These are phyloP conservation scores for Apiotrichum gamsii DNA, from an alignment of 1,284 basidiomycete genomes.

Conservation along the genomic window DNA sequence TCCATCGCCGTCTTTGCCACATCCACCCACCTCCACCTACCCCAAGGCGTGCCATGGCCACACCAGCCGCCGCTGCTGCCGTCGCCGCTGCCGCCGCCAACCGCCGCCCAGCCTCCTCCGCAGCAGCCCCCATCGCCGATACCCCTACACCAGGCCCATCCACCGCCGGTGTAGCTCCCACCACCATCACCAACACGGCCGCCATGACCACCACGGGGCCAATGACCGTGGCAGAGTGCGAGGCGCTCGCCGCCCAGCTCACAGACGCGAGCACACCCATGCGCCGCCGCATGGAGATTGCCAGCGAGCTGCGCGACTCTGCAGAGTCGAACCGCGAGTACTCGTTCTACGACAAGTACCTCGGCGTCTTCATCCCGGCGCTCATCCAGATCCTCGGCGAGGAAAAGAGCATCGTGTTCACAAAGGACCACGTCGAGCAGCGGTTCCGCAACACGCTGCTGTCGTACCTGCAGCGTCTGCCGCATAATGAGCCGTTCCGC, in stretches of 20 bases:
- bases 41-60: not conserved
- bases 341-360: conserved; percentile 62
- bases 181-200: conserved; percentile 21
- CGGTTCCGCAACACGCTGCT: conserved; percentile 77
- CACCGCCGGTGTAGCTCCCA: conserved; percentile 12
- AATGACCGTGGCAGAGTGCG: conserved; percentile 37
- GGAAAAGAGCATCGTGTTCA: conserved; percentile 63
- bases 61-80: not conserved
- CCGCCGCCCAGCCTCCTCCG: conserved; percentile 36
- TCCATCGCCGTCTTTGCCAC: not conserved
- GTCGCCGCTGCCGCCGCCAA: conserved; percentile 10
- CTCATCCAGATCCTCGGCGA: conserved; percentile 71
- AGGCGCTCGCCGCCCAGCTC: conserved; percentile 38
- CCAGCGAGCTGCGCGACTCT: conserved; percentile 77
- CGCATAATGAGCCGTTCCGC: conserved; percentile 71
- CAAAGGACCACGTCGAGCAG: conserved; percentile 70
- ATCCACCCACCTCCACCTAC: not conserved
- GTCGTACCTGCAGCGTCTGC: conserved; percentile 83
- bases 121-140: conserved; percentile 23
- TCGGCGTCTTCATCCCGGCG: conserved; percentile 60
- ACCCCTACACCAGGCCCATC: conserved; percentile 29
- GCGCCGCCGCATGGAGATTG: conserved; percentile 39
- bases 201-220: conserved; percentile 28
- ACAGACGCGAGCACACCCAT: conserved; percentile 26
- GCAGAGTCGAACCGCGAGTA: conserved; percentile 76